Percentiles rank a stretch among this genome's conserved stretches.
Evolutionary conservation across 2,329 filamentous ascomycete genomes (phyloP).

Genomic region (Aureobasidium sp.): DNA sequence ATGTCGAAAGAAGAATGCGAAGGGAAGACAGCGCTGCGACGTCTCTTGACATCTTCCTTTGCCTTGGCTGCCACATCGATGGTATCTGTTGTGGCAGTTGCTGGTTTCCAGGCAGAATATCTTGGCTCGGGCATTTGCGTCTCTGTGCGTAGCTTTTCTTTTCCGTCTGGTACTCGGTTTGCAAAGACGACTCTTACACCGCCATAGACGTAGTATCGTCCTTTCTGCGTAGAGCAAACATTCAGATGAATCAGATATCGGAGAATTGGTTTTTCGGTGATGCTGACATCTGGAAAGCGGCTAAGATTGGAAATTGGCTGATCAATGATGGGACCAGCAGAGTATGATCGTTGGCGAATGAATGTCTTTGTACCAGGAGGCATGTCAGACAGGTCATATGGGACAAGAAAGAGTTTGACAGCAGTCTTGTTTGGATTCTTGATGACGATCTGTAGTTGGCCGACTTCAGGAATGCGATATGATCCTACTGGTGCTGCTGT

Average conservation of each 20-base stretch:
- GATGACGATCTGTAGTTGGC: constrained; percentile 91
- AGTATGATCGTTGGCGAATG: constrained; percentile 88
- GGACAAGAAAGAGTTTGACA: constrained; percentile 89
- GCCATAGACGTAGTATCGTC: constrained; percentile 84
- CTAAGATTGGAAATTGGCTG: constrained; percentile 46
- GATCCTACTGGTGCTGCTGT: constrained; percentile 59
- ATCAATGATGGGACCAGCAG: constrained; percentile 74
- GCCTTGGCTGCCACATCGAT: neutral
- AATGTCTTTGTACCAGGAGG: constrained; percentile 92
- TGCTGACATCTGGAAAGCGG: constrained; percentile 40
- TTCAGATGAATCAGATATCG: constrained; percentile 89
- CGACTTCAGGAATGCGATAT: constrained; percentile 88
- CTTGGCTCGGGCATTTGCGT: constrained; percentile 80
- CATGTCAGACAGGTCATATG: constrained; percentile 90
- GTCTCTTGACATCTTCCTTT: constrained; percentile 24
- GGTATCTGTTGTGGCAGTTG: constrained; percentile 18
- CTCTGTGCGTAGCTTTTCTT: constrained; percentile 85
- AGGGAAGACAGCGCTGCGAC: constrained; percentile 22
- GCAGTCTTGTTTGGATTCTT: constrained; percentile 98
- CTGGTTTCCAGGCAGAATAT: constrained; percentile 74
- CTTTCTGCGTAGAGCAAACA: constrained; percentile 78
- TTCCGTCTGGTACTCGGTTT: constrained; percentile 89
- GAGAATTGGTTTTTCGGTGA: constrained; percentile 61
- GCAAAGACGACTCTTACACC: constrained; percentile 92
- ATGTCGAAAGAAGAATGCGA: neutral